Conservation (phyloP, 192 early-diverging fungal species). For the Borealophlyctis nickersoniae region DNA sequence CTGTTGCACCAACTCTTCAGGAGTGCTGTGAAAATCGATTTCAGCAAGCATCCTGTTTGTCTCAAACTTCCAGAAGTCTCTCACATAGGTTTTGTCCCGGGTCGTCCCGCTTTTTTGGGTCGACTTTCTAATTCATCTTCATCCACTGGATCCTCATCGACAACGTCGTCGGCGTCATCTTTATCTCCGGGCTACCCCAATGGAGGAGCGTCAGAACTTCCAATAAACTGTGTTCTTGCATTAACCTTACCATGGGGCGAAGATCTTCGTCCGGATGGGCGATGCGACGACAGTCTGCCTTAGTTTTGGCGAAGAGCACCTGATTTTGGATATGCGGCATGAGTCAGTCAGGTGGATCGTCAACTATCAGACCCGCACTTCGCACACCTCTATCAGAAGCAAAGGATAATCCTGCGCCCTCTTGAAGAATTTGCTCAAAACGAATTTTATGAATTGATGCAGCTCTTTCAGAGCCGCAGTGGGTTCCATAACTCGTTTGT, state of each 20-base stretch:
- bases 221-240: too few species aligned
- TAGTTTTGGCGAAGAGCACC: slow-evolving; percentile 49
- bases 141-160: too few species aligned
- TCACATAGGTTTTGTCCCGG: slow-evolving; percentile 1
- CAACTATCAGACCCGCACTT: neutral
- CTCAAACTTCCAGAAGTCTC: slow-evolving; percentile 10
- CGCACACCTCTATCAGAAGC: slow-evolving; percentile 50
- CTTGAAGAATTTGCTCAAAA: slow-evolving; percentile 54
- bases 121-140: too few species aligned
- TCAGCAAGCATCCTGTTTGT: slow-evolving; percentile 13
- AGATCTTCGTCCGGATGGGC: slow-evolving; percentile 33
- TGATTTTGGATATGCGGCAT: neutral
- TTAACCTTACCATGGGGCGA: slow-evolving; percentile 20
- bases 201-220: too few species aligned
- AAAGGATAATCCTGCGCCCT: slow-evolving; percentile 51
- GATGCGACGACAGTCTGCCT: slow-evolving; percentile 35
- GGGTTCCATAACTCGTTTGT: slow-evolving; percentile 18
- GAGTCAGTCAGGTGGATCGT: neutral
- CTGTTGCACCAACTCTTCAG: too few species aligned
- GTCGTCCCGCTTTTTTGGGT: too few species aligned
- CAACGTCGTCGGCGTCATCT: too few species aligned
- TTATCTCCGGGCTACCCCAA: too few species aligned
- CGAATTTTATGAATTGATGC: slow-evolving; percentile 51
- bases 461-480: slow-evolving; percentile 44
- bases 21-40: too few species aligned